These are phyloP conservation scores for Yamadazyma kitorensis DNA, from an alignment of 805 yeast genomes.

Conservation along the genomic window DNA sequence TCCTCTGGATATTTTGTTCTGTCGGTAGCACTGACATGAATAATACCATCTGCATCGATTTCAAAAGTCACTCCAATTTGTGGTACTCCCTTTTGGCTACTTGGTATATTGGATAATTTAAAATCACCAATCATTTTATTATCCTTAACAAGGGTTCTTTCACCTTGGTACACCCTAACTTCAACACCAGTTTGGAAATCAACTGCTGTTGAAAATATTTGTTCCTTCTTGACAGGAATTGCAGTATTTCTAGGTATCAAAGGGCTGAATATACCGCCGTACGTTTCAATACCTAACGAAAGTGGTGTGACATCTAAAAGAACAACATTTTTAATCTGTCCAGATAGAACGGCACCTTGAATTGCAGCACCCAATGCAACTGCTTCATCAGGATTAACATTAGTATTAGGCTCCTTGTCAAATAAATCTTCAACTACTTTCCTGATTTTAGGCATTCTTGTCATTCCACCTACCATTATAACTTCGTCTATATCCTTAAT, in stretches of 20 bases:
- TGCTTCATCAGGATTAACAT: conserved; percentile 90
- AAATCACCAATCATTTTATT: conserved; percentile 77
- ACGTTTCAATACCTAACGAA: conserved; percentile 80
- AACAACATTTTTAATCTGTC: conserved; percentile 76
- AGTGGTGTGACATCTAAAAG: conserved; percentile 80
- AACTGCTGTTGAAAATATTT: conserved; percentile 75
- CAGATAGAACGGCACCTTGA: conserved; percentile 83
- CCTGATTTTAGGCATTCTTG: conserved; percentile 81
- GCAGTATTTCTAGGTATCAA: conserved; percentile 75
- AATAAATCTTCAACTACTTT: conserved; percentile 58
- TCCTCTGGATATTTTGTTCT: conserved; percentile 41
- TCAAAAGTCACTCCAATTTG: conserved; percentile 76
- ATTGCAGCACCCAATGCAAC: conserved; percentile 89
- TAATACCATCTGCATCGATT: conserved; percentile 77
- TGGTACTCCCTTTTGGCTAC: conserved; percentile 76
- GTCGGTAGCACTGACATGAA: conserved; percentile 57
- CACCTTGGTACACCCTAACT: conserved; percentile 78
- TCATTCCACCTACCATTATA: conserved; percentile 84
- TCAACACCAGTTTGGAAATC: conserved; percentile 85
- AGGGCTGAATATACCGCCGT: conserved; percentile 81
- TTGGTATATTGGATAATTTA: conserved; percentile 67
- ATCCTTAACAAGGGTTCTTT: conserved; percentile 72
- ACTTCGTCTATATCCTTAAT: conserved; percentile 70
- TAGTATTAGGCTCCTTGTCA: conserved; percentile 62
- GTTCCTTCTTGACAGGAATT: conserved; percentile 73